Base-by-base conservation (phyloP, 495 filamentous ascomycete species). In the Copromyces sp. region DNA sequence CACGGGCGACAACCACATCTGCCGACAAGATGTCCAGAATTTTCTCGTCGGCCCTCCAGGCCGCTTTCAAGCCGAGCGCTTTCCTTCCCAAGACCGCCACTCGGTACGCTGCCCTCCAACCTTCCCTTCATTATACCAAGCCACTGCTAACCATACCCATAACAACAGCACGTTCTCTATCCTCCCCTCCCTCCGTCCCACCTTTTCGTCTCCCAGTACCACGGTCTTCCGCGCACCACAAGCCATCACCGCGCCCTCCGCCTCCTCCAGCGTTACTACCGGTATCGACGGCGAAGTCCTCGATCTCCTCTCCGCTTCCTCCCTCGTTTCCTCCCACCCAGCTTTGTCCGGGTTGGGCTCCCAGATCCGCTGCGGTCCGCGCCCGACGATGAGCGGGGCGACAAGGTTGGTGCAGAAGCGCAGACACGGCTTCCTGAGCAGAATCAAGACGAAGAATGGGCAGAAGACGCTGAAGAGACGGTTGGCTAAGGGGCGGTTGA, bases 341-440 rank as follows among this genome's bases (percentile, higher is more conserved):
- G 39, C 9, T 12, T 12, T 39, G 9, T 39, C 39, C 11, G 78
- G 76, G 42, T 38, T 73, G 53, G 75, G 59, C 9, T 68, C 70
- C 37, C 84, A 86, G 78, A 78, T 85, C 61, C 82, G 84, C 24
- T 85, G 78, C 80, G 84, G 82, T 0, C 84, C 84, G 44, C 80
- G 83, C 35, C 76, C 83, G 41, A 85, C 82, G 44, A 82, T 85
- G 82, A 77, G 80, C 39, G 72, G 77, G 17, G 59, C 77, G 68
- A 83, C 76, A 53, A 79, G 84, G n/a, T 77, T 86, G n/a, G 73
- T 84, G n/a, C 82, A 84, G 76, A 85, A 85, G 80, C 74, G 84
- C 39, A 75, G 82, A 17, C 82, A 84, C 70, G 84, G 84, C 16
- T 86, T 85, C 74, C 72, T 86, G n/a, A 82, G 79, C 72, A 75